Evolutionary conservation across 345 rosid genomes (phyloP).

Genomic region (Geranium brycei): DNA sequence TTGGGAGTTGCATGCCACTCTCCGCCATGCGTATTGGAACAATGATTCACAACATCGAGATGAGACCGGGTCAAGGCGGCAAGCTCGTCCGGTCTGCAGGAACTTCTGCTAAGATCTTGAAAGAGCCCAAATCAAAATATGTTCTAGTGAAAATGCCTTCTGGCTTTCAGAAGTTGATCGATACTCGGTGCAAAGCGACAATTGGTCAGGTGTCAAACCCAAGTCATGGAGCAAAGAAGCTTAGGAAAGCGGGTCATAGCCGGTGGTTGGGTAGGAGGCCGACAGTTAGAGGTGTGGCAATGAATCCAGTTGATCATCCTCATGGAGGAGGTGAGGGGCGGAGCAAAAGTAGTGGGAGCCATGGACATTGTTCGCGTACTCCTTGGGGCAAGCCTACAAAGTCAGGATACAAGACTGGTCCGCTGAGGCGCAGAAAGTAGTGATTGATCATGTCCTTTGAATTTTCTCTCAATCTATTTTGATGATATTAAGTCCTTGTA

Average conservation of each 20-base stretch:
- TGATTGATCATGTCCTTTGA: too few relatives aligned
- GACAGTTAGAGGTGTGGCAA: conserved; percentile 66
- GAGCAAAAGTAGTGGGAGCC: too few relatives aligned
- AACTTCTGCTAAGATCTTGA: conserved; percentile 72
- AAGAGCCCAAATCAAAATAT: conserved; percentile 46
- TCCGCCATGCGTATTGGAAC: conserved; percentile 82
- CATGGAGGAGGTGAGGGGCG: too few relatives aligned
- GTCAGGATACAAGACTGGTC: too few relatives aligned
- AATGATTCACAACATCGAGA: conserved; percentile 76
- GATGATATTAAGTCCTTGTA: too few relatives aligned
- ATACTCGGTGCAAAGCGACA: conserved; percentile 61
- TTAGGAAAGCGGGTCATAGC: conserved; percentile 79
- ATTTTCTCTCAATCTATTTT: too few relatives aligned
- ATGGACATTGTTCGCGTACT: too few relatives aligned
- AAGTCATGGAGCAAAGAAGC: conserved; percentile 44
- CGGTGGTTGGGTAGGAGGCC: conserved; percentile 82
- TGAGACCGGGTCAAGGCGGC: conserved; percentile 77
- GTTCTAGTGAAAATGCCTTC: conserved; percentile 66
- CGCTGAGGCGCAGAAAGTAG: too few relatives aligned
- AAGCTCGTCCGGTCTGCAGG: conserved; percentile 80
- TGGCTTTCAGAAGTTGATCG: conserved; percentile 47
- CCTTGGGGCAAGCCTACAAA: too few relatives aligned
- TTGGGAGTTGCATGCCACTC: conserved; percentile 80
- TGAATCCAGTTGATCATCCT: conserved; percentile 21
- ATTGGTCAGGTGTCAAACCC: conserved; percentile 62